phyloP scores from a whole-genome alignment of 805 yeast genomes.

The Yarrowia deformans region DNA sequence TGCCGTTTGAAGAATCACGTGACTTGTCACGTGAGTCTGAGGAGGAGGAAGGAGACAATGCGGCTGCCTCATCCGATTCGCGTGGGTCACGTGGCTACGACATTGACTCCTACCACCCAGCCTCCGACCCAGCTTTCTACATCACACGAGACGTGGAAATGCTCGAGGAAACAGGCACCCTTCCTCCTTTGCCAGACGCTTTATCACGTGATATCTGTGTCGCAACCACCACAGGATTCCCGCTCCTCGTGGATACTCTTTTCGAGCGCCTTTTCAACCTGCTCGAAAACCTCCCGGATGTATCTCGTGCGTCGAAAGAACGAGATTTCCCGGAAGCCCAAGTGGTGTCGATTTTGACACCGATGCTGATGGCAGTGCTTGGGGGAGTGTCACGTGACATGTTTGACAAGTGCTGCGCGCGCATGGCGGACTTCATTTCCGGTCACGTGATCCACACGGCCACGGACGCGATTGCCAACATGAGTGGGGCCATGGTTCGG shows the following conservation, averaged over 20 bases:
- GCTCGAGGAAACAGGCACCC: slow-evolving; percentile 52
- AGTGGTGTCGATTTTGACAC: slow-evolving; percentile 53
- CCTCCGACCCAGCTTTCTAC: slow-evolving; percentile 49
- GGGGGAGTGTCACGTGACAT: slow-evolving; percentile 48
- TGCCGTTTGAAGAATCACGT: slow-evolving; percentile 67
- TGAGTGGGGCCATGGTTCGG: slow-evolving; percentile 74
- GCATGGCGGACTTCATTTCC: slow-evolving; percentile 60
- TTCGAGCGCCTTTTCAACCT: slow-evolving; percentile 66
- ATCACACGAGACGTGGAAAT: slow-evolving; percentile 68
- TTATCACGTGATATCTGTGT: slow-evolving; percentile 61
- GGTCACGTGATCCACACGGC: slow-evolving; percentile 65
- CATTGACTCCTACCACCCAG: neutral
- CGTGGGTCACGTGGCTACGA: slow-evolving; percentile 42
- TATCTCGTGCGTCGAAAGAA: slow-evolving; percentile 55
- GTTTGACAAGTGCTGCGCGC: slow-evolving; percentile 46
- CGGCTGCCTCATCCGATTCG: too few relatives aligned
- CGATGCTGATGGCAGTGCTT: slow-evolving; percentile 52
- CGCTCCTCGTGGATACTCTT: slow-evolving; percentile 62
- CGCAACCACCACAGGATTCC: slow-evolving; percentile 77
- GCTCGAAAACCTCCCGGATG: slow-evolving; percentile 73
- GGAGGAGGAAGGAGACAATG: slow-evolving; percentile 52
- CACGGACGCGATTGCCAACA: slow-evolving; percentile 70
- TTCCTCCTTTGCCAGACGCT: neutral
- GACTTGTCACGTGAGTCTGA: slow-evolving; percentile 45
- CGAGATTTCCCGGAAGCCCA: slow-evolving; percentile 56